Conservation (phyloP, 1,284 basidiomycete genomes). For the Gomphus bonarii region DNA sequence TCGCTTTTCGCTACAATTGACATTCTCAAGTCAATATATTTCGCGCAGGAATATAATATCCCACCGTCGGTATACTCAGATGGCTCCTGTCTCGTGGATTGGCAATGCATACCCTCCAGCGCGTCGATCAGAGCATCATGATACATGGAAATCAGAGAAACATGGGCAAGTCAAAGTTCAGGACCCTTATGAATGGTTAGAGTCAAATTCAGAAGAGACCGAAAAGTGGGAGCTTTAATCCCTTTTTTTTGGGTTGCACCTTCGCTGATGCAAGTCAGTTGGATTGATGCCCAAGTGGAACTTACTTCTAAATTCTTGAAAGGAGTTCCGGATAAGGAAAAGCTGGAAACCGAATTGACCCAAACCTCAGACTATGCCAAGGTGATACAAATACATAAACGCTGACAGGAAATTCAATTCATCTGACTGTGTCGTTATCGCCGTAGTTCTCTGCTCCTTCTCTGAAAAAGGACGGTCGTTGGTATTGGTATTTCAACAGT, state of each 20-base stretch:
- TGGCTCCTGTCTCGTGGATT: slow-evolving; percentile 28
- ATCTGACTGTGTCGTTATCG: neutral
- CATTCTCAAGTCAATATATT: neutral
- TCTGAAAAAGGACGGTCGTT: slow-evolving; percentile 52
- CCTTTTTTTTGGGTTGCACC: slow-evolving; percentile 17
- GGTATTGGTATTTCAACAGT: slow-evolving; percentile 73
- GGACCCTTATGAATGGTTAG: slow-evolving; percentile 72
- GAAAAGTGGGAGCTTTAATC: slow-evolving; percentile 20
- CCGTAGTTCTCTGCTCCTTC: slow-evolving; percentile 50
- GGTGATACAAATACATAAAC: slow-evolving; percentile 27
- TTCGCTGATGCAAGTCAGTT: slow-evolving; percentile 22
- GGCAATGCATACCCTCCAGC: slow-evolving; percentile 49
- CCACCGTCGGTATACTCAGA: slow-evolving; percentile 3
- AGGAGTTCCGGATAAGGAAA: slow-evolving; percentile 45
- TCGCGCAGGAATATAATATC: neutral
- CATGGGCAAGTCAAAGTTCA: slow-evolving; percentile 48
- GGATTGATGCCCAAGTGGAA: slow-evolving; percentile 52
- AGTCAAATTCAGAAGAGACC: slow-evolving; percentile 49
- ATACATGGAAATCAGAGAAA: slow-evolving; percentile 55
- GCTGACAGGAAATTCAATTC: neutral
- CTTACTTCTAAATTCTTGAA: slow-evolving; percentile 53
- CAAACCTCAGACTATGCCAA: slow-evolving; percentile 61
- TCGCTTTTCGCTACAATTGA: neutral
- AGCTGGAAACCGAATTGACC: slow-evolving; percentile 49
- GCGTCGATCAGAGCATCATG: slow-evolving; percentile 53